Conservation (phyloP, 257 asterid species). For the Solanum okadae region DNA sequence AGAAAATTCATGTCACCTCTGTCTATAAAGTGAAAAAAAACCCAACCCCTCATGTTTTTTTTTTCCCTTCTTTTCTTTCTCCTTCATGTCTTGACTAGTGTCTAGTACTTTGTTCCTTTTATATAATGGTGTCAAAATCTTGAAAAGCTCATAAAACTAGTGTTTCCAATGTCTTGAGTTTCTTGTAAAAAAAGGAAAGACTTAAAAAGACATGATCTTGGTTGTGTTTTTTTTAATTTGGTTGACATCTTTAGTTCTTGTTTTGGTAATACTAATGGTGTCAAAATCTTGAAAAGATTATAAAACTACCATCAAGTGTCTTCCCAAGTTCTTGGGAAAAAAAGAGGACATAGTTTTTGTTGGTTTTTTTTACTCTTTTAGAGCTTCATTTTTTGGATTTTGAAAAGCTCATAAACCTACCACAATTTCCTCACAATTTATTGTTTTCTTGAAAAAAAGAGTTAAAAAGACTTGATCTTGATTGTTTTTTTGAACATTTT, state of each 20-base stretch:
- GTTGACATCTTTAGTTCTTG: background rate
- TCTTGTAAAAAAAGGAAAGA: background rate
- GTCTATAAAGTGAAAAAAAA: background rate
- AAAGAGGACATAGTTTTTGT: background rate
- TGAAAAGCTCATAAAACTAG: conserved; percentile 12
- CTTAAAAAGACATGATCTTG: background rate
- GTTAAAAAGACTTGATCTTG: background rate
- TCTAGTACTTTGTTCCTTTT: background rate
- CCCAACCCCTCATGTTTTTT: background rate
- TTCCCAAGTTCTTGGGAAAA: background rate
- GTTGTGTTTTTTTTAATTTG: background rate
- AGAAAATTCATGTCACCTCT: background rate
- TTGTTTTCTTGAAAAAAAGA: background rate
- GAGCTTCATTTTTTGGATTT: background rate
- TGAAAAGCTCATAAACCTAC: background rate
- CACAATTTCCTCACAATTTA: background rate
- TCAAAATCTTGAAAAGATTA: background rate
- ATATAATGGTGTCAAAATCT: background rate
- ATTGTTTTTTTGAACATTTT: background rate
- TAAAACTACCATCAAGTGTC: background rate
- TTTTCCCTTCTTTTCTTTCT: background rate
- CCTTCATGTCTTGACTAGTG: conserved; percentile 9
- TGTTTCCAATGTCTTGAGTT: background rate
- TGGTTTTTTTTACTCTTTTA: background rate
- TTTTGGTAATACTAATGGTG: background rate